phyloP scores from a whole-genome alignment of 768 basidiomycete genomes.

The Suillus alpinus region DNA sequence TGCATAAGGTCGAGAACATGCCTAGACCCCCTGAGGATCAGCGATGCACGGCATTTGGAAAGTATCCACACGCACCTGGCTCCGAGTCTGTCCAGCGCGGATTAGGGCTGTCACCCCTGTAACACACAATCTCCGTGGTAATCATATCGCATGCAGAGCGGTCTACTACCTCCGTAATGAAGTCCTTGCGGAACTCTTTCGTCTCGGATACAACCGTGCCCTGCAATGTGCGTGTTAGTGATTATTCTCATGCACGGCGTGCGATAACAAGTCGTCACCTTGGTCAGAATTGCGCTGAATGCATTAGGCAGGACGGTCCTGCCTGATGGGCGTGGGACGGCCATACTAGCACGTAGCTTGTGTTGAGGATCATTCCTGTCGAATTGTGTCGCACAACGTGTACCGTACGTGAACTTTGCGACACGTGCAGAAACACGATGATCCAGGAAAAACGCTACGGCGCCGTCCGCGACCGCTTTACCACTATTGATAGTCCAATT shows the following conservation, averaged over 20 bases:
- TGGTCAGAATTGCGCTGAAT: slow-evolving; percentile 29
- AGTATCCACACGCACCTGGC: slow-evolving; percentile 17
- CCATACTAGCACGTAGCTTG: slow-evolving; percentile 23
- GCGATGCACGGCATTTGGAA: not conserved
- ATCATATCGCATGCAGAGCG: slow-evolving; percentile 25
- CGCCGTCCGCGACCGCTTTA: slow-evolving; percentile 47
- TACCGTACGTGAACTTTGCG: slow-evolving; percentile 39
- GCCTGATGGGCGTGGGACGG: slow-evolving; percentile 30
- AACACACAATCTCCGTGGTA: slow-evolving; percentile 30
- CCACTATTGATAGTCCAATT: slow-evolving; percentile 26
- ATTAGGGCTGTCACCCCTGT: slow-evolving; percentile 19
- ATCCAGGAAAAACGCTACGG: slow-evolving; percentile 42
- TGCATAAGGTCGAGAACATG: slow-evolving; percentile 26
- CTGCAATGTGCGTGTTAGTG: slow-evolving; percentile 10
- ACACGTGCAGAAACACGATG: slow-evolving; percentile 39
- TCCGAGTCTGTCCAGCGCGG: slow-evolving; percentile 32
- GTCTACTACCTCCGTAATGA: slow-evolving; percentile 29
- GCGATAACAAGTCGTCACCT: slow-evolving; percentile 12
- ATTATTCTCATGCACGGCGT: not conserved
- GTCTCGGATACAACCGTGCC: slow-evolving; percentile 28
- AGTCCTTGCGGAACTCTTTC: slow-evolving; percentile 31
- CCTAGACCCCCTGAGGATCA: slow-evolving; percentile 12
- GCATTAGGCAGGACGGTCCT: slow-evolving; percentile 31
- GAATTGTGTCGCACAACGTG: slow-evolving; percentile 27
- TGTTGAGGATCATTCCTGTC: slow-evolving; percentile 29